Percentiles rank a stretch among this genome's conserved stretches.
These are phyloP conservation scores for Jaapia argillacea DNA, from an alignment of 768 basidiomycete genomes.

Conservation along the genomic window DNA sequence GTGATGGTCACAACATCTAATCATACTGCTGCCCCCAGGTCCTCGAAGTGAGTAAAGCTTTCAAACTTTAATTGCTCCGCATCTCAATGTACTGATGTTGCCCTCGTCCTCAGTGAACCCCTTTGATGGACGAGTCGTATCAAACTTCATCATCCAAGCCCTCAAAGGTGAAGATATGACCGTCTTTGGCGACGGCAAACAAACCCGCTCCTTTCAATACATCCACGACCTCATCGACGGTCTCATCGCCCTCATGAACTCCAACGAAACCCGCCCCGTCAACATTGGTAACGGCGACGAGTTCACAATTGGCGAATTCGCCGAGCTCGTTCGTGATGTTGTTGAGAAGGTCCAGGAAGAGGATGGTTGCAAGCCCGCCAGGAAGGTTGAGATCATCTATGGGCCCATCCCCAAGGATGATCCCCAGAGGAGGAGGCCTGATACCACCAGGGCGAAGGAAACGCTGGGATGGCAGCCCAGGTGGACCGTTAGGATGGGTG, in stretches of 20 bases:
- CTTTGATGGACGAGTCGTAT: conserved; percentile 93
- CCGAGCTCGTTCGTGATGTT: conserved; percentile 82
- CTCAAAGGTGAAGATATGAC: conserved; percentile 95
- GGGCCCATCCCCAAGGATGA: conserved; percentile 86
- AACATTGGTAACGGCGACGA: conserved; percentile 96
- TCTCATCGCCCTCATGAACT: conserved; percentile 91
- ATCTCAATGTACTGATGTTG: conserved; percentile 3
- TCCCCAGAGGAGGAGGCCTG: conserved; percentile 89
- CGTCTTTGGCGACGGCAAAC: conserved; percentile 88
- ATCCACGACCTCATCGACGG: conserved; percentile 97
- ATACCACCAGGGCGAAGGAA: conserved; percentile 85
- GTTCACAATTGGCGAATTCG: conserved; percentile 93
- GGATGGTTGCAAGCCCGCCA: conserved; percentile 45
- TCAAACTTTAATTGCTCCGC: conserved; percentile 10
- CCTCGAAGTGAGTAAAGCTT: conserved; percentile 52
- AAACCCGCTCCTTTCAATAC: conserved; percentile 96
- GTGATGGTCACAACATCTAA: too few species aligned
- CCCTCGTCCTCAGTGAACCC: conserved; percentile 79
- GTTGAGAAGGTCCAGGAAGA: conserved; percentile 90
- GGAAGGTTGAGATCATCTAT: conserved; percentile 60
- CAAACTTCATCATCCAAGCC: conserved; percentile 98
- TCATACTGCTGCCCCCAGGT: conserved; percentile 15
- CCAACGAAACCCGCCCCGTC: conserved; percentile 83
- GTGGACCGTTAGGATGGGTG: conserved; percentile 88
- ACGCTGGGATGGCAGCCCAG: conserved; percentile 82